These are phyloP conservation scores for Aspergillus glaucus DNA, from an alignment of 2,329 filamentous ascomycete species.

Conservation along the genomic window DNA sequence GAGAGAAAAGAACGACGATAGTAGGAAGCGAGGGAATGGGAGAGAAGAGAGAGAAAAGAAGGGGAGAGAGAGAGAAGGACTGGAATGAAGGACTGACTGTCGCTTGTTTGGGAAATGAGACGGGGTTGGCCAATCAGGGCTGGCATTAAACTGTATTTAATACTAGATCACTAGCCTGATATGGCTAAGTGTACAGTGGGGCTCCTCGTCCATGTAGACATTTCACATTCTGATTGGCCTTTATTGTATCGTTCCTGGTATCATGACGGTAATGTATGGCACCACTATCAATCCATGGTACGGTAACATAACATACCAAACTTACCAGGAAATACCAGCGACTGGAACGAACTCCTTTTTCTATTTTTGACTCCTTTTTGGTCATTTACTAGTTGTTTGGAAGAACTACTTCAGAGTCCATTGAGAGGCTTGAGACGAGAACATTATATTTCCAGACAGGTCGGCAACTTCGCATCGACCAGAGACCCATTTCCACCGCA, in stretches of 20 bases:
- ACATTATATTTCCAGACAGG: no score
- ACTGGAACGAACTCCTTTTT: background rate
- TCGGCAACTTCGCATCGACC: no score
- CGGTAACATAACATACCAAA: background rate
- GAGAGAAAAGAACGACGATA: constrained; percentile 8
- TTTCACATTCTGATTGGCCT: constrained; percentile 5
- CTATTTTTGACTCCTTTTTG: background rate
- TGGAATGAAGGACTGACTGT: constrained; percentile 2
- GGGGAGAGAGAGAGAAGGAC: constrained; percentile 2
- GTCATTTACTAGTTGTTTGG: background rate
- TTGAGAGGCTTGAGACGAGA: no score
- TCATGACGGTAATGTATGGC: constrained; percentile 9
- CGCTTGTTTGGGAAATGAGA: constrained; percentile 6
- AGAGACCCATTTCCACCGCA: background rate
- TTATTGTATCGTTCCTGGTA: constrained; percentile 19
- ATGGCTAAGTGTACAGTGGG: background rate
- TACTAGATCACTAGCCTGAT: constrained; percentile 3
- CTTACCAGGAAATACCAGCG: background rate
- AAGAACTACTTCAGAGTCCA: no score
- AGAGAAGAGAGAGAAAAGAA: constrained; percentile 6
- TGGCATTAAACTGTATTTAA: constrained; percentile 1
- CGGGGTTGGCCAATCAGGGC: constrained; percentile 9
- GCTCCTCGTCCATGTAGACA: background rate
- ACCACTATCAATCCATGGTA: background rate
- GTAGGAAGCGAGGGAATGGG: constrained; percentile 4